Evolutionary conservation across 75 land plant genomes (phyloP).

Genomic region (Picea sitchensis): DNA sequence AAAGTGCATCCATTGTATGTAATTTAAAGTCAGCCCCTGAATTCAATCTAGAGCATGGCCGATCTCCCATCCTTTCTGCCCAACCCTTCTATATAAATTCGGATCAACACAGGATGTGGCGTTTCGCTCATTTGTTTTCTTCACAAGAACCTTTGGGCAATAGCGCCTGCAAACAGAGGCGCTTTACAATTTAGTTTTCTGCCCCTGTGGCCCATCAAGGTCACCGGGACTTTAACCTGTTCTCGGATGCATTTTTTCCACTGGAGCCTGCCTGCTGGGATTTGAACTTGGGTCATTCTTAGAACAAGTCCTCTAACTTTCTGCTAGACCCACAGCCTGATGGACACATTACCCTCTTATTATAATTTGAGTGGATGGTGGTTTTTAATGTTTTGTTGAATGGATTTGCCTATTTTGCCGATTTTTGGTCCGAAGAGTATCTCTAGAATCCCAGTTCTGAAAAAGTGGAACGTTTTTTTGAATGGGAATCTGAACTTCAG

Average conservation of each 20-base stretch:
- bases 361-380: not conserved
- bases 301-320: too few relatives aligned
- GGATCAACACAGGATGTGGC: too few relatives aligned
- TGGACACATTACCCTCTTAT: not conserved
- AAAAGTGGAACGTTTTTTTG: not conserved
- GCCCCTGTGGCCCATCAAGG: too few relatives aligned
- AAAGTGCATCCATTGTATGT: not conserved
- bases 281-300: too few relatives aligned
- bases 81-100: too few relatives aligned
- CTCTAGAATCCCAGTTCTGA: not conserved
- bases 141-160: not conserved
- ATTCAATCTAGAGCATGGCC: not conserved
- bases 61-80: not conserved
- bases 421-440: not conserved
- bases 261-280: too few relatives aligned
- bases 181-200: too few relatives aligned
- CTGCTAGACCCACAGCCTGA: too few relatives aligned
- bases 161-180: not conserved
- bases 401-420: not conserved
- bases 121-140: too few relatives aligned
- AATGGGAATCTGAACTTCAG: not conserved
- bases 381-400: not conserved
- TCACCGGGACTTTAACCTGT: too few relatives aligned
- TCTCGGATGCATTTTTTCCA: too few relatives aligned
- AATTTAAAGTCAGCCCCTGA: not conserved